Percentiles rank a stretch among this genome's conserved stretches.
phyloP scores from a whole-genome alignment of 345 rosid genomes.

The Sonneratia caseolaris region DNA sequence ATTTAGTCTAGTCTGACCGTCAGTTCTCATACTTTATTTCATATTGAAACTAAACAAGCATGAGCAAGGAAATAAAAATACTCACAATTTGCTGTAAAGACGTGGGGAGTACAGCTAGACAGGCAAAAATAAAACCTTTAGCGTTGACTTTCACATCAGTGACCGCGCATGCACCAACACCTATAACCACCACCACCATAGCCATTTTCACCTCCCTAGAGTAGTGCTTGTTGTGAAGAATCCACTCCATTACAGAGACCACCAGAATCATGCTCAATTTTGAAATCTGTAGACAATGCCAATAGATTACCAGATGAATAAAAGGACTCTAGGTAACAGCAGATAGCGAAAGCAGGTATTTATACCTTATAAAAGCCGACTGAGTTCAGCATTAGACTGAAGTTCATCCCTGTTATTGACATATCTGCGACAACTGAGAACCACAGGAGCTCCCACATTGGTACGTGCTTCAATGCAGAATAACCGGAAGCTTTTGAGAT shows the following conservation, averaged over 20 bases:
- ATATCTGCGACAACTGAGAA: conserved; percentile 73
- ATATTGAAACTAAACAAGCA: background rate
- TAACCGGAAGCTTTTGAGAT: conserved; percentile 80
- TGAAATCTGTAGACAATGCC: conserved; percentile 44
- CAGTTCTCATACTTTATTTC: no score
- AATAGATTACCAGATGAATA: background rate
- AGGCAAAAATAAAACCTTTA: conserved; percentile 82
- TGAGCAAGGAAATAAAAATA: conserved; percentile 2
- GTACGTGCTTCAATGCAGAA: conserved; percentile 63
- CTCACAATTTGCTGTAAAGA: conserved; percentile 95
- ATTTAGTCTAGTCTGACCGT: no score
- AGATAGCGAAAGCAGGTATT: background rate
- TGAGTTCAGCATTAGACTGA: conserved; percentile 92
- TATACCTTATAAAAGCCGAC: conserved; percentile 81
- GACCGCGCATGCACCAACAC: conserved; percentile 93
- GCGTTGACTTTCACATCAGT: conserved; percentile 92
- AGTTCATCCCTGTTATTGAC: conserved; percentile 83
- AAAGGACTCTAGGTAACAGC: background rate
- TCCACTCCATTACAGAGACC: conserved; percentile 90
- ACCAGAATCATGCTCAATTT: conserved; percentile 96
- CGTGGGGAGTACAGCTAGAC: conserved; percentile 68
- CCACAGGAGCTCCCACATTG: conserved; percentile 97
- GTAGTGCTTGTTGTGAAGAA: conserved; percentile 72
- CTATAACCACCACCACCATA: conserved; percentile 77
- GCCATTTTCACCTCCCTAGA: conserved; percentile 64